A percentile compares a stretch with the other conserved stretches of the same genome.
phyloP scores from a whole-genome alignment of 225 moss, liverwort and hornwort species.

The Climacium dendroides region DNA sequence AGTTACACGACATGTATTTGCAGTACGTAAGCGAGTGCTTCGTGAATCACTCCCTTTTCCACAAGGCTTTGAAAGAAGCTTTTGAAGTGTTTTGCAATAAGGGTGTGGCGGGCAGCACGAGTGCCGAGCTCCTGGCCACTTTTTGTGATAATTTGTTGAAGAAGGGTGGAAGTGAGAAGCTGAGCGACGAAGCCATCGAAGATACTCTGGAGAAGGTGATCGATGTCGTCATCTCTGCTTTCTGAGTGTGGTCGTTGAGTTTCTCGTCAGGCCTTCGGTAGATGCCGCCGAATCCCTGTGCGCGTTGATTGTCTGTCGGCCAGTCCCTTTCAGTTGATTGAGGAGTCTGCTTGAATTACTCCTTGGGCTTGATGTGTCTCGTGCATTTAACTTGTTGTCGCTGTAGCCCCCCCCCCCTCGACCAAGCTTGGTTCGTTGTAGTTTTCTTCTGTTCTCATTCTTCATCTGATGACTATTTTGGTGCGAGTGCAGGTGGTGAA shows the following conservation, averaged over 20 bases:
- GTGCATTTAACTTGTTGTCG: background rate
- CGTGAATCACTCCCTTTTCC: slow-evolving; percentile 80
- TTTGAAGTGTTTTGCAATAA: slow-evolving; percentile 98
- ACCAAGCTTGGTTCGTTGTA: background rate
- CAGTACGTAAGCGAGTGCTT: slow-evolving; percentile 98
- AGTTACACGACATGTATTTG: slow-evolving; percentile 90
- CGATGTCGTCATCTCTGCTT: background rate
- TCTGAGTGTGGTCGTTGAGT: background rate
- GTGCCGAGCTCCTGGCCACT: slow-evolving; percentile 91
- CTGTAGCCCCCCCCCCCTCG: no score
- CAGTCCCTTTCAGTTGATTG: background rate
- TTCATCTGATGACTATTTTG: background rate
- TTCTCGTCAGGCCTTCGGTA: background rate
- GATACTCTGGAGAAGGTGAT: slow-evolving; percentile 86
- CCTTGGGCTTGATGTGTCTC: background rate
- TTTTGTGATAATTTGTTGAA: slow-evolving; percentile 96
- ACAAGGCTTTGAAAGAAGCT: slow-evolving; percentile 98
- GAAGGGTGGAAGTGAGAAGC: slow-evolving; percentile 95
- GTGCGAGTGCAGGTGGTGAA: slow-evolving; percentile 68
- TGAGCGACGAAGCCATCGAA: slow-evolving; percentile 97
- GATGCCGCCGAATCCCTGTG: background rate
- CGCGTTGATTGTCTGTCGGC: background rate
- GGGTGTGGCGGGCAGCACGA: slow-evolving; percentile 94
- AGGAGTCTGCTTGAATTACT: background rate
- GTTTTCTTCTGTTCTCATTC: background rate